Percentiles rank a stretch among this genome's conserved stretches.
Evolutionary conservation across 805 yeast species (phyloP).

Genomic region (Isabelozyma gotoi): DNA sequence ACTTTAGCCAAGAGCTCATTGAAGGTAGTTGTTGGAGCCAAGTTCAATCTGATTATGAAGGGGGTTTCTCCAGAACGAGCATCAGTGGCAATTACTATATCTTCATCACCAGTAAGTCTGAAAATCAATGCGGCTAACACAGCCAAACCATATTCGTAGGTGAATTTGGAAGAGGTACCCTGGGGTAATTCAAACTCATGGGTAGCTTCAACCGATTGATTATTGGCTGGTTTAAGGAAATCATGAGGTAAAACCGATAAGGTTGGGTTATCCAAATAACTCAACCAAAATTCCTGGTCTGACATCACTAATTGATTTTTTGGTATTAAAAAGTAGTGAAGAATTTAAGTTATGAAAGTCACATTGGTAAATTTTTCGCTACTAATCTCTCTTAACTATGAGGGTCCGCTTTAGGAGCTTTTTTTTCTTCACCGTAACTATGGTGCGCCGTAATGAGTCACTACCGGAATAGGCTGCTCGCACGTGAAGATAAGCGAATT

Average conservation of each 20-base stretch:
- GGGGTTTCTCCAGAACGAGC: conserved; percentile 34
- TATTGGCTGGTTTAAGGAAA: conserved; percentile 72
- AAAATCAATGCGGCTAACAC: conserved; percentile 68
- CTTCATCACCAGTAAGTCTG: conserved; percentile 92
- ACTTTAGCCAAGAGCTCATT: conserved; percentile 49
- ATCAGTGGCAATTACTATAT: conserved; percentile 81
- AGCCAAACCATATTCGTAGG: conserved; percentile 52
- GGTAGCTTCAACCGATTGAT: conserved; percentile 64
- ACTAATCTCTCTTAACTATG: background rate
- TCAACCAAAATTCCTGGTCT: conserved; percentile 51
- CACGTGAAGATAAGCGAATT: conserved; percentile 4
- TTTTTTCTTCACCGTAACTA: background rate
- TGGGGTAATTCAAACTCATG: conserved; percentile 18
- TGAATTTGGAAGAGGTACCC: conserved; percentile 32
- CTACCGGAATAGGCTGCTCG: background rate
- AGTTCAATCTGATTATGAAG: conserved; percentile 60
- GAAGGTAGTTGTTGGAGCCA: conserved; percentile 58
- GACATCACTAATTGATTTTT: conserved; percentile 10
- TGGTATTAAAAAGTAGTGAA: background rate
- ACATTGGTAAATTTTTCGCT: background rate
- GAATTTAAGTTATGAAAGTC: background rate
- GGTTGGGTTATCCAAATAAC: conserved; percentile 73
- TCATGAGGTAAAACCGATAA: conserved; percentile 87
- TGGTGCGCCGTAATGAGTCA: background rate
- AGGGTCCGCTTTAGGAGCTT: background rate